A percentile compares a stretch with the other conserved stretches of the same genome.
phyloP scores from a whole-genome alignment of 495 filamentous ascomycete species.

The Penicillium fimorum region DNA sequence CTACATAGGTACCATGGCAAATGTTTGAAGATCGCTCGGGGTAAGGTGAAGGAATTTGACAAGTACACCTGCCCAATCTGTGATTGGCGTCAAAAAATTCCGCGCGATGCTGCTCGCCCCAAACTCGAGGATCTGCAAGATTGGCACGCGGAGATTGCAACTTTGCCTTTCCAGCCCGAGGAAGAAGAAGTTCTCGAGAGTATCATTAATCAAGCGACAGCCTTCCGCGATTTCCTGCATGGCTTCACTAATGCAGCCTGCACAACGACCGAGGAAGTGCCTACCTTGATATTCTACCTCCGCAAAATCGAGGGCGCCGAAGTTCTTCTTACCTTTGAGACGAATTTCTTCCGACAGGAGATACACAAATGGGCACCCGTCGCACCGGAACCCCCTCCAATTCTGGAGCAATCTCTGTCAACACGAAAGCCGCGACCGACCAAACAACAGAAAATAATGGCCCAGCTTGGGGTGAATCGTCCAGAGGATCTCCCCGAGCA shows the following conservation, averaged over 20 bases:
- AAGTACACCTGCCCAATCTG: constrained; percentile 99
- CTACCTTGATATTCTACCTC: constrained; percentile 92
- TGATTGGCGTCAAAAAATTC: constrained; percentile 96
- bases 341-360: constrained; percentile 95
- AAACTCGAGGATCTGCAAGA: constrained; percentile 88
- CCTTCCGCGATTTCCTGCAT: constrained; percentile 81
- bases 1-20: constrained; percentile 86
- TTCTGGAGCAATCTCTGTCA: constrained; percentile 79
- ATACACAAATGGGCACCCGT: constrained; percentile 96
- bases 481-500: constrained; percentile 84
- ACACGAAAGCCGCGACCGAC: constrained; percentile 98
- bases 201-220: constrained; percentile 79
- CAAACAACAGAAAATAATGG: constrained; percentile 95
- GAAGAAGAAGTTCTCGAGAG: constrained; percentile 81
- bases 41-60: constrained; percentile 96
- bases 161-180: constrained; percentile 91
- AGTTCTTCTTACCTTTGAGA: constrained; percentile 87
- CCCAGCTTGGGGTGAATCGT: constrained; percentile 77
- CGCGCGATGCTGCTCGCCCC: constrained; percentile 93
- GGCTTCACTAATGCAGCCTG: constrained; percentile 76
- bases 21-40: constrained; percentile 95
- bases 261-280: constrained; percentile 79
- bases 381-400: constrained; percentile 76
- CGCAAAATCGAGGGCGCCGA: constrained; percentile 98
- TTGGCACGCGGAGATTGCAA: constrained; percentile 83